Percentiles rank a stretch among this genome's conserved stretches.
phyloP scores from a whole-genome alignment of 257 asterid species.

The Voacanga thouarsii region DNA sequence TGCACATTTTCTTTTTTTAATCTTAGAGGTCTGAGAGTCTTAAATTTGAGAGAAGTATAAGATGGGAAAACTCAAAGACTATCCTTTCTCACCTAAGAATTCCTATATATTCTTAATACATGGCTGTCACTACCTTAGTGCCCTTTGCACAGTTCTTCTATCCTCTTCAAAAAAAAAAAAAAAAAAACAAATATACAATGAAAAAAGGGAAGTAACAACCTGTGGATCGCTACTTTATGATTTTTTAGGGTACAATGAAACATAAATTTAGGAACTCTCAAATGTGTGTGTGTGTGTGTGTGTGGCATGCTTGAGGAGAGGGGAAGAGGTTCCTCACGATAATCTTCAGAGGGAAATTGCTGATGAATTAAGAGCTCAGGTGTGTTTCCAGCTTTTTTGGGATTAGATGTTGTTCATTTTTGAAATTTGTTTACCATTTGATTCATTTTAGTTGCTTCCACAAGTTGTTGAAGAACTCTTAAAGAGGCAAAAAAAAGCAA shows the following conservation, averaged over 20 bases:
- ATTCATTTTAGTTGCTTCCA: background rate
- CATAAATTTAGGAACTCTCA: background rate
- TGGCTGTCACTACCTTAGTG: no score
- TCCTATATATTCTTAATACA: no score
- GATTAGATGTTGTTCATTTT: background rate
- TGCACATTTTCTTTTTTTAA: no score
- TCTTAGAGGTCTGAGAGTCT: background rate
- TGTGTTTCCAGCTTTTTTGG: constrained; percentile 10
- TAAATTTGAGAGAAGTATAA: background rate
- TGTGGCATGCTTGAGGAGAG: constrained; percentile 64
- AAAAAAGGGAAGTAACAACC: background rate
- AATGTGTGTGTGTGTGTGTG: no score
- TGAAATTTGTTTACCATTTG: background rate
- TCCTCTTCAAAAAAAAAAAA: no score
- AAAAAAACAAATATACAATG: background rate
- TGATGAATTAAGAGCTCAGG: constrained; percentile 87
- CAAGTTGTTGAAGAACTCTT: constrained; percentile 85
- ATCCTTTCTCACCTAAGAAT: no score
- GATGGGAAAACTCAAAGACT: no score
- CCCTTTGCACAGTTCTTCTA: no score
- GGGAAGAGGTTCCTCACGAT: constrained; percentile 68
- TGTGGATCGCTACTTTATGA: background rate
- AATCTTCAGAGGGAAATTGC: constrained; percentile 70
- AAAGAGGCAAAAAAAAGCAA: constrained; percentile 76
- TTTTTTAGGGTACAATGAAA: background rate